A percentile compares a stretch with the other conserved stretches of the same genome.
Conservation (phyloP, 345 rosid species). For the Moricandia arvensis region DNA sequence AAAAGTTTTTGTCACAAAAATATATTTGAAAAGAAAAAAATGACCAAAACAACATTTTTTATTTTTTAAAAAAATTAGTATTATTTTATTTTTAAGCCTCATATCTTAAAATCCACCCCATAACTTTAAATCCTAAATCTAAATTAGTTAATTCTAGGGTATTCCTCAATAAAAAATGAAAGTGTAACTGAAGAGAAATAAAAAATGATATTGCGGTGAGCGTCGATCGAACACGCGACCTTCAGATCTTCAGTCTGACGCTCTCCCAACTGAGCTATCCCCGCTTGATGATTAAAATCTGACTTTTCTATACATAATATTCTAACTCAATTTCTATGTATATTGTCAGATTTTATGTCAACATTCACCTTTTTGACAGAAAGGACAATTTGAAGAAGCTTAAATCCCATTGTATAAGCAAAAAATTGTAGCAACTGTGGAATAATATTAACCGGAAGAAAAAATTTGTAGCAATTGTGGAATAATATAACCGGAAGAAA, state of each 20-base stretch:
- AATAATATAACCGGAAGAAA: neutral
- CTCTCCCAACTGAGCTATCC: conserved; percentile 85
- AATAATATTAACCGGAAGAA: too few species aligned
- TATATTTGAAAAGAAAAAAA: too few species aligned
- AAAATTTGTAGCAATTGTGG: too few species aligned
- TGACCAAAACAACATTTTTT: too few species aligned
- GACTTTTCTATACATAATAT: neutral
- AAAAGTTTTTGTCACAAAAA: too few species aligned
- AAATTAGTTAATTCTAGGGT: too few species aligned
- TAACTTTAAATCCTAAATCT: too few species aligned
- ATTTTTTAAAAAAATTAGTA: too few species aligned
- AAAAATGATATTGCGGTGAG: conserved; percentile 85
- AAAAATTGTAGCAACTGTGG: neutral
- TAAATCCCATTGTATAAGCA: neutral
- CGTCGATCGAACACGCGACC: conserved; percentile 98
- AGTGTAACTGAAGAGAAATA: too few species aligned
- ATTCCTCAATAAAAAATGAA: too few species aligned
- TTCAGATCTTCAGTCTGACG: conserved; percentile 99
- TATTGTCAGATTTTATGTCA: neutral
- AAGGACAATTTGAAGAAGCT: neutral
- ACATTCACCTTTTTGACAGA: neutral
- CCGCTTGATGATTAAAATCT: conserved; percentile 31
- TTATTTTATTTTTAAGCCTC: too few species aligned
- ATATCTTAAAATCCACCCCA: too few species aligned
- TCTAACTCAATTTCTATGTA: neutral